Percentiles rank a stretch among this genome's conserved stretches.
Conservation (phyloP, 106 monocot genomes). For the Dendrobium chrysotoxum region DNA sequence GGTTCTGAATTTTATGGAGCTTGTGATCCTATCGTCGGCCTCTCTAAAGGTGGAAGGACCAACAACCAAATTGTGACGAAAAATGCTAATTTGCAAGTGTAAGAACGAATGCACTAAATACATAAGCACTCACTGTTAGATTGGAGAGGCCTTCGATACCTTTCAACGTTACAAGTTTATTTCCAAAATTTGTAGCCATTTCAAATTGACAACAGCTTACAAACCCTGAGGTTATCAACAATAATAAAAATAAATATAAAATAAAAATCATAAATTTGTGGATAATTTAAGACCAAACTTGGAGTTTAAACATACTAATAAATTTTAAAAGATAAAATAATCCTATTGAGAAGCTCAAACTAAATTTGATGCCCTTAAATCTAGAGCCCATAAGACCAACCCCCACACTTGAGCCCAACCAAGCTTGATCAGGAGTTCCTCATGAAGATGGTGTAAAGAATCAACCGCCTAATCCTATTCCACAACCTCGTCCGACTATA, state of each 20-base stretch:
- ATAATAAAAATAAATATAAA: background rate
- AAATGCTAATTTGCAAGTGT: background rate
- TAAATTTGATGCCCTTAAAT: no score
- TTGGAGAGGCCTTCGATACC: slow-evolving; percentile 64
- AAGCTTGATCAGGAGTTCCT: no score
- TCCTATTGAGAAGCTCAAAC: no score
- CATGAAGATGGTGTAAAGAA: no score
- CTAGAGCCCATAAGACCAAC: no score
- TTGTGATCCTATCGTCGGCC: background rate
- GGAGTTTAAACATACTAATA: background rate
- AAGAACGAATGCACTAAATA: background rate
- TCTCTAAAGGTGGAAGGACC: background rate
- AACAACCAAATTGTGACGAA: background rate
- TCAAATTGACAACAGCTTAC: slow-evolving; percentile 59
- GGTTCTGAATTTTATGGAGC: background rate
- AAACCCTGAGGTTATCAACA: slow-evolving; percentile 33
- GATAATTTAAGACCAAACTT: background rate
- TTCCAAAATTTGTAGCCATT: slow-evolving; percentile 79
- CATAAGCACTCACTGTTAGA: slow-evolving; percentile 8
- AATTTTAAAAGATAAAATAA: no score
- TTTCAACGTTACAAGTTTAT: slow-evolving; percentile 74
- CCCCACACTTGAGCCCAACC: no score
- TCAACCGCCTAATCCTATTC: no score
- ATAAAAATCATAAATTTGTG: background rate
- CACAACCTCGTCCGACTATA: no score